Percentiles rank a stretch among this genome's conserved stretches.
Conservation (phyloP, 2,329 filamentous ascomycete genomes). For the Xylaria hypoxylon region DNA sequence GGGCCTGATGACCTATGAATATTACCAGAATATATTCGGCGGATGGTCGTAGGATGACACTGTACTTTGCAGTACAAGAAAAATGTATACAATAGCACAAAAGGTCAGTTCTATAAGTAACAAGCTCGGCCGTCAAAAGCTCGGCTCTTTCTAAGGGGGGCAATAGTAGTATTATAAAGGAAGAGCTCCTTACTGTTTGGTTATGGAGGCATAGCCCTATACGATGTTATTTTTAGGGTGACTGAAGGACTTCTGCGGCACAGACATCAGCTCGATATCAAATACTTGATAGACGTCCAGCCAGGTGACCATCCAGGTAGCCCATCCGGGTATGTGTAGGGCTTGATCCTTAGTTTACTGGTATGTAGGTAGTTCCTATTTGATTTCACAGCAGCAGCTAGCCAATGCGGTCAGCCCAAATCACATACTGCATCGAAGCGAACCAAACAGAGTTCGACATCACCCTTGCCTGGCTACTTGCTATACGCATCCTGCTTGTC, state of each 20-base stretch:
- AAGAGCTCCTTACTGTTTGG: slow-evolving; percentile 12
- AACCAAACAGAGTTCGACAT: slow-evolving; percentile 15
- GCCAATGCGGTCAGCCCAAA: slow-evolving; percentile 20
- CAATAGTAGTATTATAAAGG: not conserved
- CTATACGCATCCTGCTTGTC: not conserved
- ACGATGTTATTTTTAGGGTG: slow-evolving; percentile 32
- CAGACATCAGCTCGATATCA: slow-evolving; percentile 13
- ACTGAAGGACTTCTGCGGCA: slow-evolving; percentile 13
- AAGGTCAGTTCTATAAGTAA: not conserved
- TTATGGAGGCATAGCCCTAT: not conserved
- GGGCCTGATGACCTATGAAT: not conserved
- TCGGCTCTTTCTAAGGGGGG: not conserved
- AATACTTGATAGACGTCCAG: not conserved
- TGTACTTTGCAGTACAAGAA: not conserved
- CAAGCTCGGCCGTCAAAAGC: not conserved
- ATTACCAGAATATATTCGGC: not conserved
- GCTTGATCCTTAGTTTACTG: too few species aligned
- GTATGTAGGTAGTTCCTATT: too few species aligned
- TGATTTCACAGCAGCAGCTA: slow-evolving; percentile 16
- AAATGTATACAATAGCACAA: not conserved
- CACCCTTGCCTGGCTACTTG: slow-evolving; percentile 7
- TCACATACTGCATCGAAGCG: slow-evolving; percentile 21
- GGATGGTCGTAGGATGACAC: not conserved
- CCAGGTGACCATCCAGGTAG: slow-evolving; percentile 27
- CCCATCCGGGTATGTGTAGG: slow-evolving; percentile 23